phyloP scores from a whole-genome alignment of 352 stramenopile species.

The Globisporangium apiculatum region DNA sequence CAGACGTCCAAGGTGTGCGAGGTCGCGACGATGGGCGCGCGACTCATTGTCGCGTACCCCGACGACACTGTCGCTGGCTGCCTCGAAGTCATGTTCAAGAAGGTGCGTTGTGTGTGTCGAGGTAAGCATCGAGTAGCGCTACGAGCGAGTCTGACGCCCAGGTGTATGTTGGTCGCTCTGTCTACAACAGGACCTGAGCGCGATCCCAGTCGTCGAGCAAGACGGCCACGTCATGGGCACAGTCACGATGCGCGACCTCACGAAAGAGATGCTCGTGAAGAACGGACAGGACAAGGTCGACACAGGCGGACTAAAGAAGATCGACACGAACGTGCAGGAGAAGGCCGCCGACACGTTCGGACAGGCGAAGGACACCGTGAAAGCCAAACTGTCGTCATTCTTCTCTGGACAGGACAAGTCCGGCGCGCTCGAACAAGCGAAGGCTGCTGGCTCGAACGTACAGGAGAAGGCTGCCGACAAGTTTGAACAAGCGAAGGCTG shows the following conservation, averaged over 20 bases:
- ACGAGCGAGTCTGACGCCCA: not conserved
- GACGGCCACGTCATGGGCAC: conserved; percentile 30
- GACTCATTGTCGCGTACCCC: conserved; percentile 29
- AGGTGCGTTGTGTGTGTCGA: conserved; percentile 13
- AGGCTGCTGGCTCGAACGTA: too few species aligned
- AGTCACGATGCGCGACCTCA: conserved; percentile 26
- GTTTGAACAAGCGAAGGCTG: too few species aligned
- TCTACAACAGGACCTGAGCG: conserved; percentile 19
- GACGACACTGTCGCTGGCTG: conserved; percentile 33
- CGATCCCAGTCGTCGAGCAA: conserved; percentile 29
- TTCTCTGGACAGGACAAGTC: too few species aligned
- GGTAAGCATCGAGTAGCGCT: not conserved
- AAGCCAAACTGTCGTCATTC: too few species aligned
- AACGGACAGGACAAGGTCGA: too few species aligned
- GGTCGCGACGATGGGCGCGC: conserved; percentile 26
- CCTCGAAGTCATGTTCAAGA: conserved; percentile 29
- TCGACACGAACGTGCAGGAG: too few species aligned
- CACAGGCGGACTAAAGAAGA: too few species aligned
- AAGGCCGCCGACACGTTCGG: too few species aligned
- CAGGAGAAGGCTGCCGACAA: not conserved
- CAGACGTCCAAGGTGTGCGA: conserved; percentile 24
- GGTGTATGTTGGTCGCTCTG: not conserved
- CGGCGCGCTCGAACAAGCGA: too few species aligned
- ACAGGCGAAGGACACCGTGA: too few species aligned
- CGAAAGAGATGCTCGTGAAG: conserved; percentile 22